Evolutionary conservation across 139 green algal genomes (phyloP).

Genomic region (Mesotaenium endlicherianum): DNA sequence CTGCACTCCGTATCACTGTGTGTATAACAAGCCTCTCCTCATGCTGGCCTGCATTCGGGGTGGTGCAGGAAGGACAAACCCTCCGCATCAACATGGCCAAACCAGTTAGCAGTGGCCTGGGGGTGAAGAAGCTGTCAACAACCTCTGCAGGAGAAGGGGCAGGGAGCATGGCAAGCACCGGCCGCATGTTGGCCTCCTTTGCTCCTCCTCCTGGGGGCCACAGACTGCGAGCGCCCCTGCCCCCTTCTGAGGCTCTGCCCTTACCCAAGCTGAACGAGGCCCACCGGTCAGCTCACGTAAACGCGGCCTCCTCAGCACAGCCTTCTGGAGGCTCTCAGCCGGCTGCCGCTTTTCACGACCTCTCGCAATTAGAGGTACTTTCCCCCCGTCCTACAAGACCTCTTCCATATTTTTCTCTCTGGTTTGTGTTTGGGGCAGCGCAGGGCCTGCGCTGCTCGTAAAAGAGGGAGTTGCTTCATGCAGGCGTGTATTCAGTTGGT

Average conservation of each 20-base stretch:
- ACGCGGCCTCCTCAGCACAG: no score
- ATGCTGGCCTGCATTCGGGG: no score
- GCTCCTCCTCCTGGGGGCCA: neutral
- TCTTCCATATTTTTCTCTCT: neutral
- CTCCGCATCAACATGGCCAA: constrained; percentile 19
- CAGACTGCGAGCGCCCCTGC: neutral
- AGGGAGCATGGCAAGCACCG: neutral
- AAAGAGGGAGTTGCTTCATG: no score
- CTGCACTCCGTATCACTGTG: no score
- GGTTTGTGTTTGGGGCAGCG: neutral
- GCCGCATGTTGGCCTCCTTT: neutral
- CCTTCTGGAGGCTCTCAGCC: neutral
- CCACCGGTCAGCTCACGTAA: neutral
- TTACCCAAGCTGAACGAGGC: neutral
- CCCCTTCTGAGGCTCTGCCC: neutral
- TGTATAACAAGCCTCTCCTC: no score
- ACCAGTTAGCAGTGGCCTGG: neutral
- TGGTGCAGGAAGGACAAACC: constrained; percentile 29
- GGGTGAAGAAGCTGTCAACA: neutral
- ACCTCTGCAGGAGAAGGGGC: neutral
- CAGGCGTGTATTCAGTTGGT: no score
- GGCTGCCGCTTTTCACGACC: neutral
- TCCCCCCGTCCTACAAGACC: neutral
- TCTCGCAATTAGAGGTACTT: neutral
- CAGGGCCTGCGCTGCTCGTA: neutral